These are phyloP conservation scores for Urostyla sp. DNA, from an alignment of 73 alveolate species.

Conservation along the genomic window DNA sequence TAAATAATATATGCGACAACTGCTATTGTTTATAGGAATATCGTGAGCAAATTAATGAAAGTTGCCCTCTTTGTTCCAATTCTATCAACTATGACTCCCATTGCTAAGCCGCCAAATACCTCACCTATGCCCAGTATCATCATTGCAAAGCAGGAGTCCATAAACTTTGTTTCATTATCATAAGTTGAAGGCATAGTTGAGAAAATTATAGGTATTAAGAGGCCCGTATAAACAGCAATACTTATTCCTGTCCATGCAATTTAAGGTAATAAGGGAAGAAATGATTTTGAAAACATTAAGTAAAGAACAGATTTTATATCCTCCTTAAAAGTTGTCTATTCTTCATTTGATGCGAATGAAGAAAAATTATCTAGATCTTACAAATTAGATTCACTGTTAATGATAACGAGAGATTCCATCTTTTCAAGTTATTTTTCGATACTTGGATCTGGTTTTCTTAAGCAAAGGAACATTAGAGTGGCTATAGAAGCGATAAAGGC, in stretches of 20 bases:
- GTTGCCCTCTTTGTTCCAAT: constrained; percentile 16
- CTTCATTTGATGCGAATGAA: neutral
- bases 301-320: constrained; percentile 17
- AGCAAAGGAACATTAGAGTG: constrained; percentile 4
- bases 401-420: neutral
- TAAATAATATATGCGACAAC: neutral
- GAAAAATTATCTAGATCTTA: neutral
- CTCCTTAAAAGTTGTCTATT: neutral
- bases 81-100: constrained; percentile 43
- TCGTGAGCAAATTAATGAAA: neutral
- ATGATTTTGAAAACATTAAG: neutral
- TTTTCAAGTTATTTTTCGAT: neutral
- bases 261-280: constrained; percentile 26
- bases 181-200: constrained; percentile 20
- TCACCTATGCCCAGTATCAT: constrained; percentile 47
- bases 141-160: constrained; percentile 24
- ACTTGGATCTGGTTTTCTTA: constrained; percentile 22
- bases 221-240: constrained; percentile 36
- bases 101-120: constrained; percentile 31
- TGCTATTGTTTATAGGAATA: neutral
- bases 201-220: constrained; percentile 15
- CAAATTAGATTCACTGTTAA: neutral
- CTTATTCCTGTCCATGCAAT: constrained; percentile 54
- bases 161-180: constrained; percentile 7
- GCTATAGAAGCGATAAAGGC: constrained; percentile 39